These are phyloP conservation scores for sunflower (Helianthus annuus) DNA, from an alignment of 129 eudicot species.

Conservation along the genomic window DNA sequence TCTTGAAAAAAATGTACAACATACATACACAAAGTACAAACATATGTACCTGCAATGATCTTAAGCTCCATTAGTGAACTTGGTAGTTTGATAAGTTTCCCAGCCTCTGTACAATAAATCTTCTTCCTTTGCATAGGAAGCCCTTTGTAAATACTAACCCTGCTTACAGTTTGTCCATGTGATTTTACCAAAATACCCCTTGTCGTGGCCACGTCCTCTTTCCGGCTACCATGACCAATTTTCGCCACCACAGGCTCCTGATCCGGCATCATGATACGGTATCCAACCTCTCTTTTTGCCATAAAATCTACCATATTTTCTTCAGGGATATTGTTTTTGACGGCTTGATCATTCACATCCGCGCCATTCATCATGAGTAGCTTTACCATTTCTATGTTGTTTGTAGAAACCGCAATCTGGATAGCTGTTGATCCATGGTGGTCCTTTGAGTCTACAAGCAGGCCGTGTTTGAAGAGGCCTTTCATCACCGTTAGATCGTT, in stretches of 20 bases:
- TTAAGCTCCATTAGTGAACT: conserved; percentile 69
- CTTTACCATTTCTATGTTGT: conserved; percentile 57
- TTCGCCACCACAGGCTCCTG: conserved; percentile 22
- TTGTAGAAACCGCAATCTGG: conserved; percentile 60
- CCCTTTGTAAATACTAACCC: conserved; percentile 83
- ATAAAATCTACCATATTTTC: conserved; percentile 50
- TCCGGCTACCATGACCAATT: conserved; percentile 10
- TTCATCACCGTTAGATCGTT: conserved; percentile 61
- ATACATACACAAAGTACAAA: conserved; percentile 8
- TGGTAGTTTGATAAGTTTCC: conserved; percentile 74
- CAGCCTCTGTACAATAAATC: conserved; percentile 54
- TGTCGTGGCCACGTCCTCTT: conserved; percentile 14
- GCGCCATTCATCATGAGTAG: conserved; percentile 80
- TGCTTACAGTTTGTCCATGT: conserved; percentile 29
- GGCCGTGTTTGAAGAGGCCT: conserved; percentile 73
- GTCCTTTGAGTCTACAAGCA: conserved; percentile 66
- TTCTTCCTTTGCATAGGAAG: conserved; percentile 63
- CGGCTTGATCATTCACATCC: conserved; percentile 39
- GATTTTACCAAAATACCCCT: conserved; percentile 30
- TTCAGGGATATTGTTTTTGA: conserved; percentile 37
- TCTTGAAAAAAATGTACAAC: conserved; percentile 6
- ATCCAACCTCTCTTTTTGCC: conserved; percentile 68
- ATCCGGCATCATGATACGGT: conserved; percentile 54
- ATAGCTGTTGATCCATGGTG: conserved; percentile 68
- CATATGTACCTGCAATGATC: conserved; percentile 64